Evolutionary conservation across 306 rosid species (phyloP).

Genomic region (Astragalus membranaceus): DNA sequence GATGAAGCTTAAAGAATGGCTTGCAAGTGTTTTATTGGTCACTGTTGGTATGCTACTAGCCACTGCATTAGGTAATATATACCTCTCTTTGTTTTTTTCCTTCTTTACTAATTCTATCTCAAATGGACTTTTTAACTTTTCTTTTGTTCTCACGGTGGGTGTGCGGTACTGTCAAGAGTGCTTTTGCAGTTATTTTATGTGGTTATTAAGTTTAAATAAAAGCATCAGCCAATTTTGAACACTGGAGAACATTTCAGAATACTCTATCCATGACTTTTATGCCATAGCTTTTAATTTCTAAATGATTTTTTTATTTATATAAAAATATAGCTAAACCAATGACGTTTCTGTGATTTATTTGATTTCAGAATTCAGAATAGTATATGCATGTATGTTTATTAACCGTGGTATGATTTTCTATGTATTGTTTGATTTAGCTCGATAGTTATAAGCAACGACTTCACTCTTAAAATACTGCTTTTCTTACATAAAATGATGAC

Average conservation of each 20-base stretch:
- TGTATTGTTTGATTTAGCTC: too few relatives aligned
- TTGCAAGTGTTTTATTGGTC: conserved; percentile 43
- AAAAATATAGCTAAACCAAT: too few relatives aligned
- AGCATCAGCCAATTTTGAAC: background rate
- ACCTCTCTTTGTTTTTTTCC: background rate
- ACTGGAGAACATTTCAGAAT: background rate
- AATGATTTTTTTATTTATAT: too few relatives aligned
- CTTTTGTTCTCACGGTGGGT: background rate
- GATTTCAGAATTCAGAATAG: too few relatives aligned
- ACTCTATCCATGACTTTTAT: too few relatives aligned
- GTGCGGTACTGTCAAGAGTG: background rate
- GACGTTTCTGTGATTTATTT: too few relatives aligned
- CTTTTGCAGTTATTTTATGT: background rate
- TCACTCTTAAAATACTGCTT: too few relatives aligned
- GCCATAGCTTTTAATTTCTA: too few relatives aligned
- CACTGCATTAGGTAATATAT: conserved; percentile 47
- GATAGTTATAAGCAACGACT: too few relatives aligned
- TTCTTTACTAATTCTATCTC: conserved; percentile 1
- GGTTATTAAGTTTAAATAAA: background rate
- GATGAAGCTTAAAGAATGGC: conserved; percentile 51
- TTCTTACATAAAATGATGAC: too few relatives aligned
- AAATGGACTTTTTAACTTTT: background rate
- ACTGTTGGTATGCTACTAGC: conserved; percentile 40
- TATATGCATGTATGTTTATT: too few relatives aligned
- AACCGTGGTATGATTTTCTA: too few relatives aligned